phyloP scores from a whole-genome alignment of 164 flowering plant species.

The Nelumbo lutea region DNA sequence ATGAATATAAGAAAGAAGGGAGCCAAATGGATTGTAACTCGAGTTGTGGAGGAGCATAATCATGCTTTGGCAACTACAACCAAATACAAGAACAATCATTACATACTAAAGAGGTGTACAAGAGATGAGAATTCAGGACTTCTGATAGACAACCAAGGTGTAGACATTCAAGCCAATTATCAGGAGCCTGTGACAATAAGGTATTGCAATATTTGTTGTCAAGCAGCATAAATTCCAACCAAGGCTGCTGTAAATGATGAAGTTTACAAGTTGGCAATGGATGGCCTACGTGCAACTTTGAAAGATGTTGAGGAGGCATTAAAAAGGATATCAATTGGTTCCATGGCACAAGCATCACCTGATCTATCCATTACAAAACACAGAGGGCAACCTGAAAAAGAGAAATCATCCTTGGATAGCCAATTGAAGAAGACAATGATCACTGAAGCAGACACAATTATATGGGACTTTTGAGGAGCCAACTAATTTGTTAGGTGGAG shows the following conservation, averaged over 20 bases:
- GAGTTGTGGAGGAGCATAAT: background rate
- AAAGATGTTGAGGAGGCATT: background rate
- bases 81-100: background rate
- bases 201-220: background rate
- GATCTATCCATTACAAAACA: too few relatives aligned
- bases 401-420: too few relatives aligned
- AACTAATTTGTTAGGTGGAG: too few relatives aligned
- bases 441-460: too few relatives aligned
- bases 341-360: background rate
- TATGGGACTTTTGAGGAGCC: too few relatives aligned
- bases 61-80: background rate
- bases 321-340: background rate
- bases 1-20: background rate
- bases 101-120: background rate
- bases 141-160: background rate
- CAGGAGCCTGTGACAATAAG: background rate
- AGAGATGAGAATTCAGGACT: background rate
- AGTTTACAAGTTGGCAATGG: background rate
- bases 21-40: background rate
- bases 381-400: too few relatives aligned
- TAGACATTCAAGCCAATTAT: background rate
- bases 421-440: too few relatives aligned
- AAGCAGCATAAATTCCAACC: background rate
- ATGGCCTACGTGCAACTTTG: background rate
- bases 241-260: conserved; percentile 1